phyloP scores from a whole-genome alignment of 2,329 filamentous ascomycete genomes.

The Zopfia rhizophila region DNA sequence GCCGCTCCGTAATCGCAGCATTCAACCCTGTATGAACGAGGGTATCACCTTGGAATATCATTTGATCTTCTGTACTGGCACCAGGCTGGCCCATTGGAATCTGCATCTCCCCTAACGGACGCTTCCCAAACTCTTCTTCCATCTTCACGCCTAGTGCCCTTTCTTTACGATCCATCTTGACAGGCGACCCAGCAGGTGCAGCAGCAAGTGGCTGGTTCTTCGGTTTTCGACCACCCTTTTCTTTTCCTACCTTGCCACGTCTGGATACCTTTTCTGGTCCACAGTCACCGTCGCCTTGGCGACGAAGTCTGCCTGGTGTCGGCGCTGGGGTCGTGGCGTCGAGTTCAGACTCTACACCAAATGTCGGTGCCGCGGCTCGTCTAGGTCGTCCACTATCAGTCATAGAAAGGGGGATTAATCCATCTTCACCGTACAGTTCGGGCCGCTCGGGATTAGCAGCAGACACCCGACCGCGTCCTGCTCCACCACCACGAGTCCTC shows the following conservation, averaged over 20 bases:
- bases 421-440: slow-evolving; percentile 53
- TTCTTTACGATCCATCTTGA: slow-evolving; percentile 48
- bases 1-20: slow-evolving; percentile 46
- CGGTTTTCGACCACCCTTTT: slow-evolving; percentile 53
- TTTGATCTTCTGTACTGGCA: slow-evolving; percentile 40
- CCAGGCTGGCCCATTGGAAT: slow-evolving; percentile 34
- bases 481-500: slow-evolving; percentile 42
- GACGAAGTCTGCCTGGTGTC: slow-evolving; percentile 47
- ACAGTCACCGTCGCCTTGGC: slow-evolving; percentile 45
- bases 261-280: slow-evolving; percentile 51
- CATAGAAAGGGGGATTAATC: slow-evolving; percentile 47
- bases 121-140: slow-evolving; percentile 45
- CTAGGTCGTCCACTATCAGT: slow-evolving; percentile 62
- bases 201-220: slow-evolving; percentile 55
- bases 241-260: slow-evolving; percentile 52
- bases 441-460: slow-evolving; percentile 61
- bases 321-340: slow-evolving; percentile 58
- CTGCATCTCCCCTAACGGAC: slow-evolving; percentile 38
- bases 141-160: slow-evolving; percentile 43
- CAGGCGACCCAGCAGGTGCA: slow-evolving; percentile 47
- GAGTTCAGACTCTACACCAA: slow-evolving; percentile 72
- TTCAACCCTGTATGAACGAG: slow-evolving; percentile 32
- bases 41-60: slow-evolving; percentile 32
- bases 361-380: slow-evolving; percentile 73
- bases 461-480: slow-evolving; percentile 65